These are phyloP conservation scores for Massarina eburnea DNA, from an alignment of 2,329 filamentous ascomycete species.

Conservation along the genomic window DNA sequence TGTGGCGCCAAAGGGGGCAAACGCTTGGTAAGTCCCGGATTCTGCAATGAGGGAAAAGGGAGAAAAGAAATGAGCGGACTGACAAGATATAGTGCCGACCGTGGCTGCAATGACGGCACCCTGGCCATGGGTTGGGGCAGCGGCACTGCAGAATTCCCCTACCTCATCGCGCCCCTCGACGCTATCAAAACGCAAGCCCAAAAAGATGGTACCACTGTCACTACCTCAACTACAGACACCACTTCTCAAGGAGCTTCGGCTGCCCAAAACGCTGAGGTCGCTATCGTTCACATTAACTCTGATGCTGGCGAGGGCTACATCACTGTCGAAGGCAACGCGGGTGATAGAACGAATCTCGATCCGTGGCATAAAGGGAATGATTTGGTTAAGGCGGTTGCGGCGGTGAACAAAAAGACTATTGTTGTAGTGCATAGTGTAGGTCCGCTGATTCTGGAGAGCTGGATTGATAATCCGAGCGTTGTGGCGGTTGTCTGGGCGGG, in stretches of 20 bases:
- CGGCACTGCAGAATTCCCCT: constrained; percentile 53
- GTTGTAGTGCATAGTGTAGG: constrained; percentile 45
- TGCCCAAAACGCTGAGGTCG: constrained; percentile 39
- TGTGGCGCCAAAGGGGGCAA: constrained; percentile 72
- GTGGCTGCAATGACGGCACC: constrained; percentile 62
- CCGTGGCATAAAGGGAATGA: constrained; percentile 50
- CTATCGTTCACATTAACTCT: constrained; percentile 53
- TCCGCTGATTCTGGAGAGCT: constrained; percentile 39
- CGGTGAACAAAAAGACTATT: constrained; percentile 41
- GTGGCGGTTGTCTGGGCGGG: constrained; percentile 45
- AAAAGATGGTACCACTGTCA: constrained; percentile 42
- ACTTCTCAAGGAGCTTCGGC: constrained; percentile 40
- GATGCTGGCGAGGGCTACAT: constrained; percentile 54
- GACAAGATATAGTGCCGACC: constrained; percentile 50
- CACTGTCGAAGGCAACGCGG: constrained; percentile 48
- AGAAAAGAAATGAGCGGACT: neutral
- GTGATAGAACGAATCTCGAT: constrained; percentile 53
- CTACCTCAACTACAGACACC: constrained; percentile 44
- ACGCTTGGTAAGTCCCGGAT: constrained; percentile 67
- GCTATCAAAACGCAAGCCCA: constrained; percentile 44
- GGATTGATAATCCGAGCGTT: constrained; percentile 41
- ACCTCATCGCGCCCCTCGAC: constrained; percentile 48
- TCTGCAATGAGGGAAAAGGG: too few relatives aligned
- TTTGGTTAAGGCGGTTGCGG: constrained; percentile 43
- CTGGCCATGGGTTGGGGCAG: constrained; percentile 71